Evolutionary conservation across 2,329 filamentous ascomycete genomes (phyloP).

Genomic region (Paradendryphiella salina): DNA sequence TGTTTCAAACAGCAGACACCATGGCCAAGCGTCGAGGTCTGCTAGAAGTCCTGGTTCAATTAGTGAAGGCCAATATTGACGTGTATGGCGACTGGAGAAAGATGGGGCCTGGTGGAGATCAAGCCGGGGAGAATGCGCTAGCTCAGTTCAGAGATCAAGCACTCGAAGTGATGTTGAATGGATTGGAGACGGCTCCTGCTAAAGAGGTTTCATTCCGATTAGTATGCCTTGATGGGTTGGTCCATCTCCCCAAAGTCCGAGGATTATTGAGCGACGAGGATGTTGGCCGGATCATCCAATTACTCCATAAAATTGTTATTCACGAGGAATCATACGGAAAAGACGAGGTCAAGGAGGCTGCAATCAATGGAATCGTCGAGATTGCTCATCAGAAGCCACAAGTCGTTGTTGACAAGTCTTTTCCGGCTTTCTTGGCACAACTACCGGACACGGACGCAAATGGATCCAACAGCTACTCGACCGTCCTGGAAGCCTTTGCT

Average conservation of each 20-base stretch:
- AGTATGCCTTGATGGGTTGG: constrained; percentile 50
- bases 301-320: constrained; percentile 64
- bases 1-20: constrained; percentile 64
- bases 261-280: constrained; percentile 50
- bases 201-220: constrained; percentile 57
- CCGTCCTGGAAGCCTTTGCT: constrained; percentile 65
- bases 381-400: constrained; percentile 65
- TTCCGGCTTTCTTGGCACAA: constrained; percentile 67
- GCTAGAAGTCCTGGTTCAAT: constrained; percentile 61
- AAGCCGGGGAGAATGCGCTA: constrained; percentile 44
- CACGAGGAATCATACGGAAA: constrained; percentile 61
- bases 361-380: constrained; percentile 61
- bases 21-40: constrained; percentile 66
- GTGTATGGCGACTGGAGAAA: constrained; percentile 61
- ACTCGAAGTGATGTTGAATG: constrained; percentile 49
- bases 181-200: constrained; percentile 50
- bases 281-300: constrained; percentile 58
- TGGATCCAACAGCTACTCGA: constrained; percentile 53
- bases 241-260: constrained; percentile 49
- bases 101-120: constrained; percentile 44
- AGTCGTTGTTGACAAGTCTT: constrained; percentile 65
- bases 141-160: constrained; percentile 48
- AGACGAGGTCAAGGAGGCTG: constrained; percentile 61
- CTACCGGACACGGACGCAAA: constrained; percentile 62
- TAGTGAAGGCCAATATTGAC: constrained; percentile 61